Conservation (phyloP, 2,329 filamentous ascomycete species). For the Arthrobotrys entomopaga region DNA sequence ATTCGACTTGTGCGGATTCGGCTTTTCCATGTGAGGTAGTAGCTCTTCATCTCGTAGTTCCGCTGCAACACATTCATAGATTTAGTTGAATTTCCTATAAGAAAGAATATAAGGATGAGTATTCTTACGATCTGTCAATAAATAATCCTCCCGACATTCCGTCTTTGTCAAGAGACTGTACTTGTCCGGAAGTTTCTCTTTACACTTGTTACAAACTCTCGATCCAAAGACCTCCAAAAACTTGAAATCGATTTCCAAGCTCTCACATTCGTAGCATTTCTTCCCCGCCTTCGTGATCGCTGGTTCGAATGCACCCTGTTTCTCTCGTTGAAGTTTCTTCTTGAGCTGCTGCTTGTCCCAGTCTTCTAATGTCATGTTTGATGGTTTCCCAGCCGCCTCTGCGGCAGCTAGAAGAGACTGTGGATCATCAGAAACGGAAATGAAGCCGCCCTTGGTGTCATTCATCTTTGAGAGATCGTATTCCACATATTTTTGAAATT, state of each 20-base stretch:
- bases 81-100: neutral
- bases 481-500: slow-evolving; percentile 94
- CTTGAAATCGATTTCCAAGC: slow-evolving; percentile 89
- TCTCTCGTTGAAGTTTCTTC: slow-evolving; percentile 74
- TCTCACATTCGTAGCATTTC: slow-evolving; percentile 83
- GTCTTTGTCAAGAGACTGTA: slow-evolving; percentile 97
- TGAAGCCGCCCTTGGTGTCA: slow-evolving; percentile 94
- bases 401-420: slow-evolving; percentile 73
- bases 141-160: slow-evolving; percentile 92
- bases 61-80: slow-evolving; percentile 66
- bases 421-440: slow-evolving; percentile 90
- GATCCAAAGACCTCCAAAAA: slow-evolving; percentile 87
- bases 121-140: slow-evolving; percentile 84
- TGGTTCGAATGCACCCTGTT: slow-evolving; percentile 86
- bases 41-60: slow-evolving; percentile 90
- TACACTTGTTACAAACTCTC: slow-evolving; percentile 82
- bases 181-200: slow-evolving; percentile 88
- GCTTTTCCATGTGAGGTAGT: slow-evolving; percentile 84
- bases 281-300: slow-evolving; percentile 76
- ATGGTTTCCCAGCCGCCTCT: slow-evolving; percentile 75
- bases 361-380: slow-evolving; percentile 87
- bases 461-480: slow-evolving; percentile 99
- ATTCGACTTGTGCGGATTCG: slow-evolving; percentile 93
- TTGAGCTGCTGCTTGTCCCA: slow-evolving; percentile 87
- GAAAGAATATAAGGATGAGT: neutral